phyloP scores from a whole-genome alignment of 352 stramenopile genomes.

The Phytophthora fragariae region DNA sequence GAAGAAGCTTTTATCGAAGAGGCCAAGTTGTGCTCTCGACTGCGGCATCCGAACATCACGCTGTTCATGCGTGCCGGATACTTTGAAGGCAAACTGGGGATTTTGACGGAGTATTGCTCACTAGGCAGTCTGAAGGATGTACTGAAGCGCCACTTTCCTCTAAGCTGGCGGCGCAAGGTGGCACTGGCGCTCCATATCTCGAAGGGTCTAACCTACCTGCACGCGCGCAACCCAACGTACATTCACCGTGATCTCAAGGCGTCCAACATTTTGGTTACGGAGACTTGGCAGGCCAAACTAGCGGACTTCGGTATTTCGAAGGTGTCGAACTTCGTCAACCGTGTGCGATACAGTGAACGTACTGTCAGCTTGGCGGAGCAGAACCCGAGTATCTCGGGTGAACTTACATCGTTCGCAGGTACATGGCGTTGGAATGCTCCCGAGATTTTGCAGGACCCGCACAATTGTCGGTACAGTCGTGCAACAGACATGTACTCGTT shows the following conservation, averaged over 20 bases:
- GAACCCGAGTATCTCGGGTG: slow-evolving; percentile 55
- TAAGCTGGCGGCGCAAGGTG: slow-evolving; percentile 70
- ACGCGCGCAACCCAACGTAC: slow-evolving; percentile 76
- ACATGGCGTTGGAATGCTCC: slow-evolving; percentile 81
- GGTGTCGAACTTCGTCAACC: slow-evolving; percentile 55
- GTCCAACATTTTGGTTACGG: slow-evolving; percentile 78
- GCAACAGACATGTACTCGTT: slow-evolving; percentile 81
- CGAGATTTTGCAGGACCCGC: slow-evolving; percentile 69
- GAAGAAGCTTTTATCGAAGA: slow-evolving; percentile 73
- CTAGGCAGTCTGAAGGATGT: slow-evolving; percentile 78
- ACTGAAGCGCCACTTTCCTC: slow-evolving; percentile 63
- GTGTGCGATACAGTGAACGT: slow-evolving; percentile 47
- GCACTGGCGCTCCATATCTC: slow-evolving; percentile 64
- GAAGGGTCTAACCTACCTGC: slow-evolving; percentile 75
- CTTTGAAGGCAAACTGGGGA: slow-evolving; percentile 71
- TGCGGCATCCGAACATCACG: slow-evolving; percentile 77
- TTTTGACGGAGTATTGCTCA: slow-evolving; percentile 75
- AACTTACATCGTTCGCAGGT: slow-evolving; percentile 70
- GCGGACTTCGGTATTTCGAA: slow-evolving; percentile 66
- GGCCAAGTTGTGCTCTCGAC: slow-evolving; percentile 61
- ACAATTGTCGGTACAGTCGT: slow-evolving; percentile 70
- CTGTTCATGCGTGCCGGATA: slow-evolving; percentile 73
- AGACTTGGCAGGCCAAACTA: slow-evolving; percentile 77
- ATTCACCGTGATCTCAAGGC: slow-evolving; percentile 80
- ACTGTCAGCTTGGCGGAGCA: slow-evolving; percentile 41